phyloP scores from a whole-genome alignment of 345 rosid species.

The Populus alba region DNA sequence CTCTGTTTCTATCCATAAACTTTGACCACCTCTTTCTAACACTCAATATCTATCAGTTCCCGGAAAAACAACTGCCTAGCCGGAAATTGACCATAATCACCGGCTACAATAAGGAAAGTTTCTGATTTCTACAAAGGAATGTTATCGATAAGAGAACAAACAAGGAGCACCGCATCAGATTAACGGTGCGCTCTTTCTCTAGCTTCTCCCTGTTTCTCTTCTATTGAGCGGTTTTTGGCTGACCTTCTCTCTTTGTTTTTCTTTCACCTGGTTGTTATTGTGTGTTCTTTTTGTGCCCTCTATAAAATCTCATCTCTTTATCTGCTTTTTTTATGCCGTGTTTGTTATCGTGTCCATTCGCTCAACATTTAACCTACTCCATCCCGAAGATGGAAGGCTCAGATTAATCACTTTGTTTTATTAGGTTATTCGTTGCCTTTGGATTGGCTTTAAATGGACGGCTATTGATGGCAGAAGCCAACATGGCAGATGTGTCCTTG shows the following conservation, averaged over 20 bases:
- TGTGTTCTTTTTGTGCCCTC: not conserved
- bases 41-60: not conserved
- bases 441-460: conserved; percentile 17
- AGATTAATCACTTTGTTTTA: conserved; percentile 15
- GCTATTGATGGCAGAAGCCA: conserved; percentile 30
- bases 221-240: not conserved
- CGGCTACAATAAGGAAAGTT: not conserved
- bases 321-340: not conserved
- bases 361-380: conserved; percentile 7
- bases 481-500: conserved; percentile 49
- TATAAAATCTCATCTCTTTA: conserved; percentile 14
- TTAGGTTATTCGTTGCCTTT: conserved; percentile 13
- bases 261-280: conserved; percentile 7
- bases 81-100: conserved; percentile 9
- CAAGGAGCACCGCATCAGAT: not conserved
- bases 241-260: not conserved
- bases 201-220: not conserved
- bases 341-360: not conserved
- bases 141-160: not conserved
- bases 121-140: not conserved
- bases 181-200: not conserved
- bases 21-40: not conserved
- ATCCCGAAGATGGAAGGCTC: conserved; percentile 31
- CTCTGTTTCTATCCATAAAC: conserved; percentile 47
- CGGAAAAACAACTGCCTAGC: not conserved